These are phyloP conservation scores for Priceomyces haplophilus DNA, from an alignment of 805 yeast genomes.

Conservation along the genomic window DNA sequence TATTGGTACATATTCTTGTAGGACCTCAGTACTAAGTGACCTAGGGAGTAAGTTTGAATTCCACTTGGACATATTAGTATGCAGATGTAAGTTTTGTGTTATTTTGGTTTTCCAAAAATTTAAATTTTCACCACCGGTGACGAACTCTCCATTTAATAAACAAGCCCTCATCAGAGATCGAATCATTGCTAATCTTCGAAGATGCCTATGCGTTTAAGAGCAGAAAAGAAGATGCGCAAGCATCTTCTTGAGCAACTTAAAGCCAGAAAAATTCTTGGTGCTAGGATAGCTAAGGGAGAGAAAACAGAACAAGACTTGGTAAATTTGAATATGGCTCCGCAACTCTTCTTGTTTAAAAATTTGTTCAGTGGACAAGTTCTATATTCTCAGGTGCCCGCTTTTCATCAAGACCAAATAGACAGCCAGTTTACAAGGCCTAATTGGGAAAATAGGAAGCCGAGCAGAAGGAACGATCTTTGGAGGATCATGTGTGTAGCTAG, in stretches of 20 bases:
- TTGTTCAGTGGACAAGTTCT: constrained; percentile 85
- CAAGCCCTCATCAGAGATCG: not conserved
- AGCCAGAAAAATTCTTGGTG: constrained; percentile 40
- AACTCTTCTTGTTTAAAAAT: constrained; percentile 78
- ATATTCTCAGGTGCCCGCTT: constrained; percentile 79
- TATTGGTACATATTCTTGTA: not conserved
- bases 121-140: not conserved
- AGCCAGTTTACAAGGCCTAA: constrained; percentile 77
- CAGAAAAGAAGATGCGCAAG: constrained; percentile 47
- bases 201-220: constrained; percentile 39
- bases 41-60: too few relatives aligned
- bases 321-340: constrained; percentile 70
- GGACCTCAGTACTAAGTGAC: not conserved
- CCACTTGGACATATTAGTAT: not conserved
- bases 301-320: constrained; percentile 33
- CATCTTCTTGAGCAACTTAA: constrained; percentile 44
- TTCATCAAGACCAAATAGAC: constrained; percentile 57
- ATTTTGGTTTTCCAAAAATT: not conserved
- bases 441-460: constrained; percentile 84
- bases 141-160: not conserved
- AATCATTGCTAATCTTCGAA: constrained; percentile 12
- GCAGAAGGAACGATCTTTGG: constrained; percentile 84
- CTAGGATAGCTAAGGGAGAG: constrained; percentile 39
- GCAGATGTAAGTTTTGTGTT: not conserved
- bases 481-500: constrained; percentile 82